These are phyloP conservation scores for Fusarium pseudocircinatum DNA, from an alignment of 2,329 filamentous ascomycete genomes.

Conservation along the genomic window DNA sequence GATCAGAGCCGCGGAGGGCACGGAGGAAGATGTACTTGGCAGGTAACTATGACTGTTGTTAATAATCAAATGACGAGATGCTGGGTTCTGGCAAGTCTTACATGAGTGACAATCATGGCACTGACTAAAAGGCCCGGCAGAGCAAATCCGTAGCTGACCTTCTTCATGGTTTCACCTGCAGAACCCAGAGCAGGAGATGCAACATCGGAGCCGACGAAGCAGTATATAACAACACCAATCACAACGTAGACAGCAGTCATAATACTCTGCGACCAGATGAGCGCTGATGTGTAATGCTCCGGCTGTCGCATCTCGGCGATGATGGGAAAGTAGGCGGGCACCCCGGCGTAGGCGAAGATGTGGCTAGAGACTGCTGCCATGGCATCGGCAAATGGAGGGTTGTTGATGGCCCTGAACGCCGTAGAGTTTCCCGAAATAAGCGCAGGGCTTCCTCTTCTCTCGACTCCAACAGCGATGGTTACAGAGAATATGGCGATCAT, in stretches of 20 bases:
- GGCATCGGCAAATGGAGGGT: constrained; percentile 45
- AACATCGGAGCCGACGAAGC: constrained; percentile 57
- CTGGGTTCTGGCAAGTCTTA: constrained; percentile 15
- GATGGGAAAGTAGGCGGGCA: constrained; percentile 48
- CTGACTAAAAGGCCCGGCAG: constrained; percentile 45
- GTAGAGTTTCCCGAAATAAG: constrained; percentile 39
- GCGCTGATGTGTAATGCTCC: constrained; percentile 39
- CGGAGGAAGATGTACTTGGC: constrained; percentile 47
- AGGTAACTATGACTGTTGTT: constrained; percentile 8
- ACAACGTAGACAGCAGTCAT: constrained; percentile 47
- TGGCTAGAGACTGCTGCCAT: constrained; percentile 46
- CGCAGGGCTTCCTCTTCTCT: constrained; percentile 43
- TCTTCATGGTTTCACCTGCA: constrained; percentile 54
- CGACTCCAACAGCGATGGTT: constrained; percentile 45
- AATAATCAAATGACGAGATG: background rate
- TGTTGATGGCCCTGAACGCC: constrained; percentile 44
- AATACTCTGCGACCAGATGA: constrained; percentile 40
- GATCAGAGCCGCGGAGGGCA: constrained; percentile 42
- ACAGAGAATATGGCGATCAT: constrained; percentile 42
- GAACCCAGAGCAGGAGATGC: constrained; percentile 59
- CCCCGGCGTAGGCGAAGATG: constrained; percentile 52
- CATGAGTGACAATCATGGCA: constrained; percentile 43
- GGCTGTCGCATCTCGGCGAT: constrained; percentile 49
- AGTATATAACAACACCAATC: constrained; percentile 54
- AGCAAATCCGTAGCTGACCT: constrained; percentile 55